A percentile compares a stretch with the other conserved stretches of the same genome.
Conservation (phyloP, 2,329 filamentous ascomycete species). For the Pseudocercospora crystallina region DNA sequence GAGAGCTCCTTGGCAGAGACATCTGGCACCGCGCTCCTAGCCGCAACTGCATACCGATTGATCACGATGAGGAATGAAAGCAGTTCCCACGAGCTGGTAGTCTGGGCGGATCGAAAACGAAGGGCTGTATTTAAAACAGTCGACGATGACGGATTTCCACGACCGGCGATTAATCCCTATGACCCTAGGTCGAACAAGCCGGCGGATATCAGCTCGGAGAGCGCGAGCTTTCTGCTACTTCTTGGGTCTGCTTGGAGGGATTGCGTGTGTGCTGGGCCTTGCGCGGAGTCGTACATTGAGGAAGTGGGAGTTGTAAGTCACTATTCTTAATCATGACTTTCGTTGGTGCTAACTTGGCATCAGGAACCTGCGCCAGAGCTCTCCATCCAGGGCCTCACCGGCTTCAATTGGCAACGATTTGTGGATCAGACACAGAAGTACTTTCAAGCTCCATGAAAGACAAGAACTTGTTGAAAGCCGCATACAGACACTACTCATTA, state of each 20-base stretch:
- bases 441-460: too few relatives aligned
- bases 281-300: conserved; percentile 8
- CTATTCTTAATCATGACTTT: neutral
- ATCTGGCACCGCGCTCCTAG: conserved; percentile 49
- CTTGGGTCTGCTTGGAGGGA: conserved; percentile 47
- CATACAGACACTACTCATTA: too few relatives aligned
- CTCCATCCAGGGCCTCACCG: neutral
- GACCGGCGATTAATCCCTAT: conserved; percentile 46
- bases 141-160: conserved; percentile 39
- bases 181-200: conserved; percentile 32
- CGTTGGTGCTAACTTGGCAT: neutral
- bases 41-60: conserved; percentile 48
- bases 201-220: conserved; percentile 40
- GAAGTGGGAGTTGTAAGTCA: conserved; percentile 4
- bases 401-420: neutral
- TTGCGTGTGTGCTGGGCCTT: conserved; percentile 32
- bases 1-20: conserved; percentile 48
- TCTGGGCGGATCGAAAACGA: conserved; percentile 47
- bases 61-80: conserved; percentile 40
- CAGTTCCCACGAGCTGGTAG: conserved; percentile 39
- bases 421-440: too few relatives aligned
- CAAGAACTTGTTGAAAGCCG: too few relatives aligned
- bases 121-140: conserved; percentile 38
- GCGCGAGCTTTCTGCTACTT: conserved; percentile 46
- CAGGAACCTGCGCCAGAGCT: neutral